Conservation (phyloP, 116 monocot genomes). For the Iris pallida region DNA sequence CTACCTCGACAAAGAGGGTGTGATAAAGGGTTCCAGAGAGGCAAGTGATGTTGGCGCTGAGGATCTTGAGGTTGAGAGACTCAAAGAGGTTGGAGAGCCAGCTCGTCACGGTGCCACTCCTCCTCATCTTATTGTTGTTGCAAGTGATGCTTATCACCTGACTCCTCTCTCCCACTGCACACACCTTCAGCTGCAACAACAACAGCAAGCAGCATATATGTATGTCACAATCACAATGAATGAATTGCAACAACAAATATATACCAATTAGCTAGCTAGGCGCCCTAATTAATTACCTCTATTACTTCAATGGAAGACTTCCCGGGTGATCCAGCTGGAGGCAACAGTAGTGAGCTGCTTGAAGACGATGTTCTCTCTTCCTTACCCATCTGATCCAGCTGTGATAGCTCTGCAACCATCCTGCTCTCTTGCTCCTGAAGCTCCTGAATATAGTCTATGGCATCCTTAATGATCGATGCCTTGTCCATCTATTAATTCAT, state of each 20-base stretch:
- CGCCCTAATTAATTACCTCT: background rate
- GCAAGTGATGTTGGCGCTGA: conserved; percentile 63
- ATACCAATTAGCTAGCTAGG: too few relatives aligned
- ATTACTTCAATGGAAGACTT: background rate
- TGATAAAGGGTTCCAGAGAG: conserved; percentile 53
- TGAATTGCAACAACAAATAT: too few relatives aligned
- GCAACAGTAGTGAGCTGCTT: background rate
- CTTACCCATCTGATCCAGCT: conserved; percentile 2
- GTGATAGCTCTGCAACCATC: conserved; percentile 29
- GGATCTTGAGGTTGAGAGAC: conserved; percentile 52
- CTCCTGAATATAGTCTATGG: conserved; percentile 59
- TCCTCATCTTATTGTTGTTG: too few relatives aligned
- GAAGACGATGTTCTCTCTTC: background rate
- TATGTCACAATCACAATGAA: too few relatives aligned
- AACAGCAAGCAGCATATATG: too few relatives aligned
- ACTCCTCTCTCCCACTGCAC: conserved; percentile 31
- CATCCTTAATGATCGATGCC: conserved; percentile 69
- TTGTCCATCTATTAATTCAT: conserved; percentile 50
- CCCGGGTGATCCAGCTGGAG: background rate
- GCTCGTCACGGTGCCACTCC: conserved; percentile 43
- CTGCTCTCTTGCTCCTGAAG: conserved; percentile 62
- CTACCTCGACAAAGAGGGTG: conserved; percentile 47
- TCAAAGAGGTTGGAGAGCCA: conserved; percentile 47
- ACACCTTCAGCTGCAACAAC: conserved; percentile 42
- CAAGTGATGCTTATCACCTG: conserved; percentile 52